Percentiles rank a stretch among this genome's conserved stretches.
phyloP scores from a whole-genome alignment of 805 yeast species.

The Saccharomyces paradoxus region DNA sequence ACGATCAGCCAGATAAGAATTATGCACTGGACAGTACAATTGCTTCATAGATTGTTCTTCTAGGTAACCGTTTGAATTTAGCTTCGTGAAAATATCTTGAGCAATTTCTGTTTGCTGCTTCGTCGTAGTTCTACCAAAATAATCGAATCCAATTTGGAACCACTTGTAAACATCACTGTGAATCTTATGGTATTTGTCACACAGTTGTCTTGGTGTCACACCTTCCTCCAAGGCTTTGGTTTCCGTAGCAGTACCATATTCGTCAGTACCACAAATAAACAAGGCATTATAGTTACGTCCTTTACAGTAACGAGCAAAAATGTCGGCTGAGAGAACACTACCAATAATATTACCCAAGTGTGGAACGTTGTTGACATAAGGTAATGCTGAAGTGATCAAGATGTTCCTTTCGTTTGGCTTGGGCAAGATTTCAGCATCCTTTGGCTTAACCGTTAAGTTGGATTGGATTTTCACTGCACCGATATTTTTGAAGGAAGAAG shows the following conservation, averaged over 20 bases:
- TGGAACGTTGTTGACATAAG: slow-evolving; percentile 97
- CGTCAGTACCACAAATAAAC: slow-evolving; percentile 94
- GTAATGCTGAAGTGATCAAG: slow-evolving; percentile 89
- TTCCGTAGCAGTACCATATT: slow-evolving; percentile 98
- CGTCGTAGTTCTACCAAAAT: slow-evolving; percentile 95
- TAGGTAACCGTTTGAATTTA: slow-evolving; percentile 66
- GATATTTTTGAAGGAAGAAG: slow-evolving; percentile 33
- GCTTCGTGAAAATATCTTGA: slow-evolving; percentile 78
- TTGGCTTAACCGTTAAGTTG: slow-evolving; percentile 21
- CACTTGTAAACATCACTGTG: slow-evolving; percentile 91
- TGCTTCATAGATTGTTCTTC: slow-evolving; percentile 87
- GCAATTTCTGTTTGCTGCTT: slow-evolving; percentile 87
- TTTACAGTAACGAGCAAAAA: slow-evolving; percentile 82
- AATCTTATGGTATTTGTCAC: slow-evolving; percentile 81
- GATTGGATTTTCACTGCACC: slow-evolving; percentile 29
- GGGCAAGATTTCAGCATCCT: slow-evolving; percentile 47
- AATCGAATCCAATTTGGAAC: slow-evolving; percentile 92
- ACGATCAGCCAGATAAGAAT: slow-evolving; percentile 90
- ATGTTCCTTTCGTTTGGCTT: slow-evolving; percentile 67
- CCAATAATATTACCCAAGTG: slow-evolving; percentile 97
- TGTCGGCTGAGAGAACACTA: slow-evolving; percentile 89
- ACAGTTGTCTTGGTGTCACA: slow-evolving; percentile 77
- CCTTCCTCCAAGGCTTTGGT: slow-evolving; percentile 95
- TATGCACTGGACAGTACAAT: slow-evolving; percentile 82
- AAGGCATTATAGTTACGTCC: slow-evolving; percentile 81